Base-by-base conservation (phyloP, 345 rosid genomes). In the Lenwebbia sp. region DNA sequence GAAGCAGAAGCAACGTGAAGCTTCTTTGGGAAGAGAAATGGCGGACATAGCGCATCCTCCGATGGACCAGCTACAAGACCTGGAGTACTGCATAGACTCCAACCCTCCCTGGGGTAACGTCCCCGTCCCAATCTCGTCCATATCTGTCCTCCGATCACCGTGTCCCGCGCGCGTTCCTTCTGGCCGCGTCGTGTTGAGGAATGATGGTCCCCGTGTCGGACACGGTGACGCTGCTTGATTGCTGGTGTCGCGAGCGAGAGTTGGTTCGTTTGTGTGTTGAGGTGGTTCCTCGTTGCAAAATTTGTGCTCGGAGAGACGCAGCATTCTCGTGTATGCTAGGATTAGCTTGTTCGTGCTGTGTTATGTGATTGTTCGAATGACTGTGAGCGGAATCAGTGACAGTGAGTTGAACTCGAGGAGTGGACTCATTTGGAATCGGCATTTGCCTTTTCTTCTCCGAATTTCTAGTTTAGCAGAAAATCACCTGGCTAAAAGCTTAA, bases 61-160 rank as follows among this genome's bases (percentile, higher is more conserved):
- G 33, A 94, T 96, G 91, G 99, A 98, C 84, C 99, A 95, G 87
- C 98, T 96, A 86, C 98, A 94, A 88, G 98, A 95, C 93, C 99
- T 98, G 82, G 96, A 98, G 88, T 98, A 95, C 92, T 97, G 99
- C 97, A 97, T 97, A 93, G 98, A 97, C 94, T 97, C 99, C 87
- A 97, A 96, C 88, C 99, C 99, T 89, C 91, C 99, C 87, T 97
- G 99, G 99, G 92, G 99, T 97, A 88, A 88, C 54, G 91, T 87
- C 83, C 86, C 84, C 52, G 13, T 10, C 52, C 52, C 52, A 50
- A 50, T 3, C 52, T 50, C 52, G 13, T 50, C 52, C 52, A 12
- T 50, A 1, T n/a, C 30, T 2, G 17, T 30, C 78, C 78, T 12
- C 47, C 26, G 26, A 19, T 70, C 81, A 40, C 81, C 13, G 47